Conservation (phyloP, 371 early-diverging fungal species). For the Capillidium heterosporum region DNA sequence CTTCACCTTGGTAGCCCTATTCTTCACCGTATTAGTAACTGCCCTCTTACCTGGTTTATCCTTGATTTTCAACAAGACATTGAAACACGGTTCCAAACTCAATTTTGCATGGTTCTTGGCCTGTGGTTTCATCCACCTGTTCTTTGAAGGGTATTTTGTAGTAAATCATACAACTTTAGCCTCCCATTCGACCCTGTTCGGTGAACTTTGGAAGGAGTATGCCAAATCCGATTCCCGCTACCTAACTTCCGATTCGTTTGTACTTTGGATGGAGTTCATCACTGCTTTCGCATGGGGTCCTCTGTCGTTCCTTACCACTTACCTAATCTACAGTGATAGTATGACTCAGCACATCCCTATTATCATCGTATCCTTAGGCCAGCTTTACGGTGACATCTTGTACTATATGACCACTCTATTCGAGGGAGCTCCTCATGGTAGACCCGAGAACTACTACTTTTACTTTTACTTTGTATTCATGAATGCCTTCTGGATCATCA, state of each 20-base stretch:
- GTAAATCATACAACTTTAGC: slow-evolving; percentile 37
- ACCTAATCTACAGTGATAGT: slow-evolving; percentile 31
- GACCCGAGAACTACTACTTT: slow-evolving; percentile 49
- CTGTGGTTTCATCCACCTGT: slow-evolving; percentile 55
- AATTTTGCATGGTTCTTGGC: slow-evolving; percentile 70
- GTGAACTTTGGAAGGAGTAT: slow-evolving; percentile 88
- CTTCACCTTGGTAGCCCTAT: slow-evolving; percentile 16
- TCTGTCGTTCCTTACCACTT: slow-evolving; percentile 40
- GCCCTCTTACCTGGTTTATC: slow-evolving; percentile 13
- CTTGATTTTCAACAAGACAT: slow-evolving; percentile 8
- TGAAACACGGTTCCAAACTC: slow-evolving; percentile 12
- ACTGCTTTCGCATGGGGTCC: slow-evolving; percentile 70
- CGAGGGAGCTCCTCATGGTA: slow-evolving; percentile 38
- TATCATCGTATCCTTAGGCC: slow-evolving; percentile 43
- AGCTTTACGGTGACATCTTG: slow-evolving; percentile 57
- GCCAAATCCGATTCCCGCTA: slow-evolving; percentile 73
- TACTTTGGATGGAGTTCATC: slow-evolving; percentile 66
- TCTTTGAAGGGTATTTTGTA: slow-evolving; percentile 79
- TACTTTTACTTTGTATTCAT: slow-evolving; percentile 56
- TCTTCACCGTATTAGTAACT: slow-evolving; percentile 15
- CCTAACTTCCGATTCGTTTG: slow-evolving; percentile 52
- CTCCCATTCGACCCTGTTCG: slow-evolving; percentile 35
- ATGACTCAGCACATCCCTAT: slow-evolving; percentile 49
- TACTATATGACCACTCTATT: slow-evolving; percentile 47
- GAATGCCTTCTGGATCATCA: slow-evolving; percentile 51